Evolutionary conservation across 2,329 filamentous ascomycete genomes (phyloP), one percentile per base, ranked within the genome.

Genomic region (Aspergillus japonicus): DNA sequence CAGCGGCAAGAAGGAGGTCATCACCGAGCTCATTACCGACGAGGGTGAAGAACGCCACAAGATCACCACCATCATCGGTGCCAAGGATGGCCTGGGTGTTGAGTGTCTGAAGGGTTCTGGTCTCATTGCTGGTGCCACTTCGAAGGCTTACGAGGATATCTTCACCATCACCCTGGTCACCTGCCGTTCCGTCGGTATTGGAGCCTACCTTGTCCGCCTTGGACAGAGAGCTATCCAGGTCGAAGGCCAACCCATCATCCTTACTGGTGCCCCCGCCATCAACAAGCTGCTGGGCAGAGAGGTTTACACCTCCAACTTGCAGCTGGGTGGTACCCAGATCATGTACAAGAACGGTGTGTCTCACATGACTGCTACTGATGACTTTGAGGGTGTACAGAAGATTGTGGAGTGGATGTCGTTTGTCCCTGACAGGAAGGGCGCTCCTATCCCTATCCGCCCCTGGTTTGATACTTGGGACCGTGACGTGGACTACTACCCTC

Each of bases 271-370:
- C 52, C 91, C 92, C 66, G 95, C 95, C 61, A 89, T 99, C 77
- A 99, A 99, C 87, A 99, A 98, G 82, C 84, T 99, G 71, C 87
- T 99, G 62, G 95, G 95, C 72, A 92, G 96, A 69, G 95, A 99
- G 79, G 94, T 99, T 31, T 99, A 99, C 82, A 97, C 95, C 24
- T 98, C 95, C 62, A 99, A 99, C 85, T 81, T 99, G 73, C 95
- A 99, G 83, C 91, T 99, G 66, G 95, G 95, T 87, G 95, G 95
- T 70, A 99, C 95, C n/a, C 95, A 99, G 80, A 99, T 99, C 85
- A 99, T 99, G 95, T 98, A 99, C 87, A 93, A 91, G 82, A 99
- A 99, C 77, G 95, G 95, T 87, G 95, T 99, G 47, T 98, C 95
- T 23, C 95, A 99, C 83, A 94, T 98, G 91, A 97, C 94, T 68